These are phyloP conservation scores for Vinca minor DNA, from an alignment of 257 asterid species.

Conservation along the genomic window DNA sequence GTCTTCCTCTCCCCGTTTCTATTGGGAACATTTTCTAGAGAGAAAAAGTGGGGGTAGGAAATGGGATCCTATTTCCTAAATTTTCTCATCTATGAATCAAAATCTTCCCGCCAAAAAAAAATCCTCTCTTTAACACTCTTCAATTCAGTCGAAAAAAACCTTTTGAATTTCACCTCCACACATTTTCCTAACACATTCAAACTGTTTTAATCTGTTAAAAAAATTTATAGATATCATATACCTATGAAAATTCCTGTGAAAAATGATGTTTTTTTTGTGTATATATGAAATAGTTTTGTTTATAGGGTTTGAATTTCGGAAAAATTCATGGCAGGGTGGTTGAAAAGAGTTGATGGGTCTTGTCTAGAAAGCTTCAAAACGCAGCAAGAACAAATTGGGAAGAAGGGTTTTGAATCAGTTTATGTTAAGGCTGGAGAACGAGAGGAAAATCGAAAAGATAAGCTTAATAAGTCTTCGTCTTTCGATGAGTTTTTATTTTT, in stretches of 20 bases:
- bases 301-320: slow-evolving; percentile 36
- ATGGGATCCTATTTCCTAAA: slow-evolving; percentile 30
- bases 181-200: too few species aligned
- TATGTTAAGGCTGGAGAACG: background rate
- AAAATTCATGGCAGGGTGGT: slow-evolving; percentile 58
- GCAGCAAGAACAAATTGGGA: slow-evolving; percentile 12
- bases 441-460: slow-evolving; percentile 16
- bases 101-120: slow-evolving; percentile 25
- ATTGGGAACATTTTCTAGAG: slow-evolving; percentile 13
- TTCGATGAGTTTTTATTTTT: slow-evolving; percentile 29
- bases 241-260: background rate
- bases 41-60: slow-evolving; percentile 45
- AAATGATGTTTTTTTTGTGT: slow-evolving; percentile 4
- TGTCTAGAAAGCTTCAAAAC: slow-evolving; percentile 24
- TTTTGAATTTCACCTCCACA: too few species aligned
- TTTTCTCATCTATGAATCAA: slow-evolving; percentile 4
- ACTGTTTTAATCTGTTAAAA: background rate
- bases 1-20: slow-evolving; percentile 7
- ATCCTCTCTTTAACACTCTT: slow-evolving; percentile 1
- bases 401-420: slow-evolving; percentile 5
- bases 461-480: slow-evolving; percentile 20
- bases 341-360: slow-evolving; percentile 38
- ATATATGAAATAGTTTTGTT: slow-evolving; percentile 23
- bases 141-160: too few species aligned
- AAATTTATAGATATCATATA: background rate